phyloP scores from a whole-genome alignment of 2,329 filamentous ascomycete species.

The Diaporthe batatas region DNA sequence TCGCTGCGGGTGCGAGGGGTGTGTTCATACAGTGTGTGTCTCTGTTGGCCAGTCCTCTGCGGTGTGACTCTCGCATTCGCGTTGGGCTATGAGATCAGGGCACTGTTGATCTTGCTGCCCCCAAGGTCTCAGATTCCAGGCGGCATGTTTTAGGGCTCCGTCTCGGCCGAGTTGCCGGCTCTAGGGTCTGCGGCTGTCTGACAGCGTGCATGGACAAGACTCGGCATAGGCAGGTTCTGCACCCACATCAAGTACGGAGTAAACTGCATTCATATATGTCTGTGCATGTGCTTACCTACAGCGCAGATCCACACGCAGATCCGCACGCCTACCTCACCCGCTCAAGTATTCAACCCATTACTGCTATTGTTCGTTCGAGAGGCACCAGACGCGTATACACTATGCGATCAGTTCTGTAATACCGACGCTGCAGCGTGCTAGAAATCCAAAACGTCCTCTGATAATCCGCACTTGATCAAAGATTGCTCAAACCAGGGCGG shows the following conservation, averaged over 20 bases:
- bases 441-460: too few relatives aligned
- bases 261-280: neutral
- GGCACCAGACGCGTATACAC: neutral
- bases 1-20: conserved; percentile 1
- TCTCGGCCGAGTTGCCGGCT: conserved; percentile 4
- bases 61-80: neutral
- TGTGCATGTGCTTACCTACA: neutral
- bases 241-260: too few relatives aligned
- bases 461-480: neutral
- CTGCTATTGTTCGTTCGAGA: neutral
- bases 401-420: neutral
- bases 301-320: neutral
- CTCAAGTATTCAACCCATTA: neutral
- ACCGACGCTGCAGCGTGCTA: neutral
- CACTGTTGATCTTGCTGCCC: conserved; percentile 3
- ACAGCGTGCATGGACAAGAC: conserved; percentile 5
- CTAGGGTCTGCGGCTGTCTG: conserved; percentile 8
- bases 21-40: neutral
- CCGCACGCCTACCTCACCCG: too few relatives aligned
- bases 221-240: conserved; percentile 1
- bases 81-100: neutral
- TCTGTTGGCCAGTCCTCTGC: neutral
- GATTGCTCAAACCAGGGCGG: neutral
- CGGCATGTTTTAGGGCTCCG: neutral
- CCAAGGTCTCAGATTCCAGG: conserved; percentile 4